These are phyloP conservation scores for Candida vaughaniae DNA, from an alignment of 805 yeast species.

Conservation along the genomic window DNA sequence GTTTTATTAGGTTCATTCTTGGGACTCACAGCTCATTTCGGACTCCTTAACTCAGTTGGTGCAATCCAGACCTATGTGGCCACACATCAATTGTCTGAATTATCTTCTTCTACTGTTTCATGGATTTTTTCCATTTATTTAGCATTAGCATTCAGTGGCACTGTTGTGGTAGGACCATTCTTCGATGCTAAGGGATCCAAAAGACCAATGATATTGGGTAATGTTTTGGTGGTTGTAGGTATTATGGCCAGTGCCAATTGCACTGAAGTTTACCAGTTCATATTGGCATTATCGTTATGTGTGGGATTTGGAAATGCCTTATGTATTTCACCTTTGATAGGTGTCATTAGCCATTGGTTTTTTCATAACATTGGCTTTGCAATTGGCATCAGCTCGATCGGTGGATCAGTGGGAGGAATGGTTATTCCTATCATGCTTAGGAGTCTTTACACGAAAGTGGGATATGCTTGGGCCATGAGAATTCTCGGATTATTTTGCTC, in stretches of 20 bases:
- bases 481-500: slow-evolving; percentile 39
- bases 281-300: slow-evolving; percentile 44
- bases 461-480: slow-evolving; percentile 61
- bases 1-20: slow-evolving; percentile 26
- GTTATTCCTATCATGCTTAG: slow-evolving; percentile 55
- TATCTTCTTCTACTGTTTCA: slow-evolving; percentile 29
- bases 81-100: slow-evolving; percentile 32
- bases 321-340: slow-evolving; percentile 58
- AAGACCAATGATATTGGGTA: slow-evolving; percentile 45
- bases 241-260: slow-evolving; percentile 56
- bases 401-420: slow-evolving; percentile 68
- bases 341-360: slow-evolving; percentile 69
- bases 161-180: slow-evolving; percentile 50
- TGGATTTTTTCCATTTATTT: slow-evolving; percentile 42
- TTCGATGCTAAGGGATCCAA: slow-evolving; percentile 64
- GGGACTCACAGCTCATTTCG: slow-evolving; percentile 26
- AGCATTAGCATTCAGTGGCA: slow-evolving; percentile 26
- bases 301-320: slow-evolving; percentile 61
- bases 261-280: slow-evolving; percentile 54
- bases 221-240: slow-evolving; percentile 44
- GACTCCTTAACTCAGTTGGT: slow-evolving; percentile 36
- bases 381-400: slow-evolving; percentile 61
- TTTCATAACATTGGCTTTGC: slow-evolving; percentile 46
- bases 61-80: slow-evolving; percentile 40
- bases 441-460: slow-evolving; percentile 44